A percentile compares a stretch with the other conserved stretches of the same genome.
phyloP scores from a whole-genome alignment of 768 basidiomycete genomes.

The Scleroderma bovista region DNA sequence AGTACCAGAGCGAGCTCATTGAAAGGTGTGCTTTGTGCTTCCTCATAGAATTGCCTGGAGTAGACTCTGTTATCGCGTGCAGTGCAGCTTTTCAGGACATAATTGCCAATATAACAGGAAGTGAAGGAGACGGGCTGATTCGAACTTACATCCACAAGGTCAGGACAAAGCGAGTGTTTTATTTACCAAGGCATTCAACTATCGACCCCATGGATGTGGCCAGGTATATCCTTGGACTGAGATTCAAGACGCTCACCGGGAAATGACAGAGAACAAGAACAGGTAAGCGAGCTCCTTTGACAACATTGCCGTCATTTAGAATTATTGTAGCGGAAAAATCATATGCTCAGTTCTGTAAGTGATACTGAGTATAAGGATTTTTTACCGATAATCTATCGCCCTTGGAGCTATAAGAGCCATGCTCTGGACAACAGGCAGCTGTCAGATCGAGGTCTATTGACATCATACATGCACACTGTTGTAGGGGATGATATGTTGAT shows the following conservation, averaged over 20 bases:
- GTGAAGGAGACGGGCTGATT: constrained; percentile 52
- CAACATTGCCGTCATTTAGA: neutral
- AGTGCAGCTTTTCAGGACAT: constrained; percentile 49
- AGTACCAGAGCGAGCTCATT: constrained; percentile 75
- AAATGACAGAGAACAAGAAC: constrained; percentile 76
- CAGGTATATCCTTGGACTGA: constrained; percentile 79
- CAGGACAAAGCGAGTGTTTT: constrained; percentile 11
- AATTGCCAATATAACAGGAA: constrained; percentile 53
- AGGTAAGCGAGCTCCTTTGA: constrained; percentile 24
- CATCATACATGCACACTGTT: too few species aligned
- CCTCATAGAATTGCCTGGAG: neutral
- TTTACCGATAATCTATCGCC: too few species aligned
- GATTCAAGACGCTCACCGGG: constrained; percentile 73
- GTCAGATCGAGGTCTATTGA: too few species aligned
- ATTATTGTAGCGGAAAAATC: constrained; percentile 27
- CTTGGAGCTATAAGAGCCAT: too few species aligned
- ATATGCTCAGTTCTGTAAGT: constrained; percentile 21
- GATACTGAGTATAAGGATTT: too few species aligned
- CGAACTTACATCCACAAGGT: constrained; percentile 79
- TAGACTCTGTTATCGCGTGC: neutral
- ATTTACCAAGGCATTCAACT: constrained; percentile 7
- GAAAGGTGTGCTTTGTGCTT: constrained; percentile 35
- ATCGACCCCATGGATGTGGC: constrained; percentile 6
- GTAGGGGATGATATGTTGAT: too few species aligned
- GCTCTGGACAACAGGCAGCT: too few species aligned